A percentile compares a stretch with the other conserved stretches of the same genome.
Conservation (phyloP, 805 yeast species). For the Monosporozyma solicola region DNA sequence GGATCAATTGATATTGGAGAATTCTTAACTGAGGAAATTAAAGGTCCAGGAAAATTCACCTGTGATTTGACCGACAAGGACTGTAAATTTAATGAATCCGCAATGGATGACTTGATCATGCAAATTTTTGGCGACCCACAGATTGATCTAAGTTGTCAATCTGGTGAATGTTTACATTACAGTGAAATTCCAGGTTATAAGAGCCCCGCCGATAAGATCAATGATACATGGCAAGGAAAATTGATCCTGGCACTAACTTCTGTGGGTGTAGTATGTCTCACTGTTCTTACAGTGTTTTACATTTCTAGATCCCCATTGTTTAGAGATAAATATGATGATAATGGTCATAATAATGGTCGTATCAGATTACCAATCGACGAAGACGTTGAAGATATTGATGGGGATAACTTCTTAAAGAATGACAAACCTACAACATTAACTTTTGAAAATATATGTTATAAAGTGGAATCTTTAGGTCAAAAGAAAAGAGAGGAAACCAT, state of each 20-base stretch:
- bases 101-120: conserved; percentile 85
- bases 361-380: conserved; percentile 16
- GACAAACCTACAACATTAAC: conserved; percentile 61
- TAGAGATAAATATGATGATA: conserved; percentile 12
- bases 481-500: conserved; percentile 31
- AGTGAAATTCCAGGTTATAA: conserved; percentile 90
- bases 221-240: conserved; percentile 31
- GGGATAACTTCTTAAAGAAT: conserved; percentile 38
- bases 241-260: conserved; percentile 35
- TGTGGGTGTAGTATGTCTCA: conserved; percentile 30
- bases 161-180: conserved; percentile 89
- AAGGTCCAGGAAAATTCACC: conserved; percentile 86
- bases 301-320: conserved; percentile 57
- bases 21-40: conserved; percentile 78
- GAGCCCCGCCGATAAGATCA: conserved; percentile 40
- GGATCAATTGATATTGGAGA: conserved; percentile 95
- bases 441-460: conserved; percentile 63
- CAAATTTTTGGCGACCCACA: conserved; percentile 93
- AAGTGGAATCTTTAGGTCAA: conserved; percentile 7
- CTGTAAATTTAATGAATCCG: conserved; percentile 87
- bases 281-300: conserved; percentile 33
- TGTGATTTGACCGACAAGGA: conserved; percentile 56
- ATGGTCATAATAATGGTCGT: conserved; percentile 6
- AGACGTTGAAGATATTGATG: conserved; percentile 19
- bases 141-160: conserved; percentile 68